Evolutionary conservation across 1,139 yeast genomes (phyloP).

Genomic region (Blastobotrys indianensis): DNA sequence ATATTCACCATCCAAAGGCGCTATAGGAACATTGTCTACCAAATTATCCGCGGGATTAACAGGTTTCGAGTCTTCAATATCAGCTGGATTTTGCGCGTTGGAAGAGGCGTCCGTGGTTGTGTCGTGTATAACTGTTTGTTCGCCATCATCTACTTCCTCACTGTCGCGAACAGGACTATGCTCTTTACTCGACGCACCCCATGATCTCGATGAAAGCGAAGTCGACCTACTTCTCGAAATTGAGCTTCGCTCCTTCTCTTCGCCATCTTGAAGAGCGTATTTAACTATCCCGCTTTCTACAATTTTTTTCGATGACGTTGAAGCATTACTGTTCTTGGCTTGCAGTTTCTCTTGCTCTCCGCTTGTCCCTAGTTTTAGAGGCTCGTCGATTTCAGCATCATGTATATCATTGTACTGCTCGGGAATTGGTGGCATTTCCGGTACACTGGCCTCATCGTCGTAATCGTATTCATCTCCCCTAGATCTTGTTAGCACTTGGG

Average conservation of each 20-base stretch:
- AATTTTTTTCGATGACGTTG: conserved; percentile 14
- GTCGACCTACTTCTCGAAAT: too few relatives aligned
- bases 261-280: conserved; percentile 16
- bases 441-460: conserved; percentile 23
- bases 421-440: conserved; percentile 27
- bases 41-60: too few relatives aligned
- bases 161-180: too few relatives aligned
- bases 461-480: conserved; percentile 27
- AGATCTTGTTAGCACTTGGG: conserved; percentile 1
- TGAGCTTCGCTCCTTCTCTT: background rate
- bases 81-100: too few relatives aligned
- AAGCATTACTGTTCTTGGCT: conserved; percentile 14
- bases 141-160: too few relatives aligned
- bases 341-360: conserved; percentile 13
- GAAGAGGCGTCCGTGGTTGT: too few relatives aligned
- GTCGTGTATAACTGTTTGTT: too few relatives aligned
- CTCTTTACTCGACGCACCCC: too few relatives aligned
- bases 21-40: too few relatives aligned
- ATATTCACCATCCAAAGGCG: too few relatives aligned
- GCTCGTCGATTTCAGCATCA: conserved; percentile 11
- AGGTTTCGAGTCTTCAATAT: too few relatives aligned
- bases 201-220: too few relatives aligned
- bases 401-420: conserved; percentile 11
- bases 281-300: conserved; percentile 21
- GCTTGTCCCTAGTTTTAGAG: conserved; percentile 21